Base-by-base conservation (phyloP, 1,284 basidiomycete genomes). In the Pulveroboletus ridleyi region DNA sequence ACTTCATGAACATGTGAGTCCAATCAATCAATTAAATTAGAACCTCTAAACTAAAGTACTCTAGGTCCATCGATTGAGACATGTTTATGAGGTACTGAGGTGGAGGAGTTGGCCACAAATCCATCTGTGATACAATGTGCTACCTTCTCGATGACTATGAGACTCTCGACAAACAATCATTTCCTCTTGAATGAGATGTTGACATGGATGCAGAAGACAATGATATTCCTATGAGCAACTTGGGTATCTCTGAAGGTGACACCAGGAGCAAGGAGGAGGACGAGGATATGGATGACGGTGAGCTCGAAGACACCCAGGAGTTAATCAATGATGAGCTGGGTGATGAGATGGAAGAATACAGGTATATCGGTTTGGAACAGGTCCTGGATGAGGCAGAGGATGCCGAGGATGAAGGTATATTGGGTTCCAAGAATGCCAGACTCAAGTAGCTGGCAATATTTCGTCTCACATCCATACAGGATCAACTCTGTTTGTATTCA, bases 321-420 rank as follows among this genome's bases (percentile, higher is more conserved):
- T 13, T 55, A 0, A 14, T 61, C 1, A 20, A 58, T 1, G 39
- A 67, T 2, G 35, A 67, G 13, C 52, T 67, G 0, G 20, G 15
- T 20, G 65, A 64, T 6, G 56, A 67, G 39, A 67, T 67, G 66
- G 57, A 69, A 39, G 39, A 39, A 39, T 39, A 39, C 6, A 1
- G 39, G 14, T 39, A 39, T 39, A 39, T 14, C 1, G 3, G 39
- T 2, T 39, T 39, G 39, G 4, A 39, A 39, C 39, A 39, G 3
- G 39, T 39, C 39, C 39, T 39, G 39, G 39, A 39, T 14, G 29
- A 29, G 29, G 29, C 29, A 29, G 29, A 29, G 29, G 29, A 4
- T 5, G 29, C 29, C 25, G 25, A 29, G 29, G 29, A 29, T 29
- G 29, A 29, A 29, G 29, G 29, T 29, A 29, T 29, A 29, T 29